Evolutionary conservation across 148 eudicot species (phyloP).

Genomic region (Rhododendron mucronatum): DNA sequence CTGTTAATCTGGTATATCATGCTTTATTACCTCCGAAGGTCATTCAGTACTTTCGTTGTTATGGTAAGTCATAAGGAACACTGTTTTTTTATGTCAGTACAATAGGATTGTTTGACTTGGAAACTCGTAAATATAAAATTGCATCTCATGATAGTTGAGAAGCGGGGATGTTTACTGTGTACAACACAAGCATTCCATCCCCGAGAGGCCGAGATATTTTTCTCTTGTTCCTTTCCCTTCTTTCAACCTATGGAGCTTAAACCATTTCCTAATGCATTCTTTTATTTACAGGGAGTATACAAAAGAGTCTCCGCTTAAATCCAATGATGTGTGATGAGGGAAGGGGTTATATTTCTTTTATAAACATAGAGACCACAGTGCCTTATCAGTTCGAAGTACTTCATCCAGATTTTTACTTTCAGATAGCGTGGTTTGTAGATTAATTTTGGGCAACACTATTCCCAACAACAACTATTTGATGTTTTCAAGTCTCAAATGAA

Average conservation of each 20-base stretch:
- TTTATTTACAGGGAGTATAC: neutral
- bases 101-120: neutral
- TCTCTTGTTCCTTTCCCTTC: neutral
- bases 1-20: slow-evolving; percentile 7
- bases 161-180: neutral
- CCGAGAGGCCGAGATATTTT: neutral
- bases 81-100: neutral
- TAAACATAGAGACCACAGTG: neutral
- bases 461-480: neutral
- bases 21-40: neutral
- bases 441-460: neutral
- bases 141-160: neutral
- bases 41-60: neutral
- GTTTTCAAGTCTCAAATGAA: neutral
- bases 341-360: neutral
- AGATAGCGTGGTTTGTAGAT: neutral
- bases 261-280: neutral
- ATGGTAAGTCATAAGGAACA: neutral
- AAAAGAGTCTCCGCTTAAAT: neutral
- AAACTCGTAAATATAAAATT: neutral
- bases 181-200: neutral
- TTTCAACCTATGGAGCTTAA: neutral
- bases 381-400: neutral
- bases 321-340: neutral
- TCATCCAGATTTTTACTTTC: neutral